Evolutionary conservation across 2,329 filamentous ascomycete species (phyloP), one percentile per base, ranked within the genome.

Genomic region (Tolypocladium tundrense): DNA sequence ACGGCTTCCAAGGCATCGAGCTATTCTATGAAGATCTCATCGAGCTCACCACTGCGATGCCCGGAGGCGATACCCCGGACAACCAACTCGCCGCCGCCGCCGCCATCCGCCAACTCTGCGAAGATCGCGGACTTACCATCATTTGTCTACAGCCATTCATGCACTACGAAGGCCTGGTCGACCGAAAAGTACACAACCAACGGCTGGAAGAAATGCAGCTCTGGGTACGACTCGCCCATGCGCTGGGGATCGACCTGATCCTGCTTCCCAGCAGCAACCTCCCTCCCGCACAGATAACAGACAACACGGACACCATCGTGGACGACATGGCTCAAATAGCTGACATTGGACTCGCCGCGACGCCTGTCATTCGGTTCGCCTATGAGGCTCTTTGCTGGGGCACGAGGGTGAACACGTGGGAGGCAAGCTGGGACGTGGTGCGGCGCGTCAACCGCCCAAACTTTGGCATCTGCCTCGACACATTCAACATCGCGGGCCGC

Each of bases 1-100:
- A 88, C 64, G 85, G 85, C 24, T 84, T 90, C 67, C 70, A 80
- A 59, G 88, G 87, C 55, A 82, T 93, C 62, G 89, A 93, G 69
- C 77, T 91, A 24, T 91, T 91, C 75, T 85, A 87, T 70, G 88
- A 93, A 68, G 89, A 93, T 68, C 79, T 93, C 4, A 75, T 83
- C 59, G 83, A 85, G 64, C 67, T 88, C 16, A 83, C 86, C 33
- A 64, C 62, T 64, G 69, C 76, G 1, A 68, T 79, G 1, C 67
- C 75, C 3, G 76, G 76, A 48, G 67, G 74, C 33, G 72, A 70
- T 3, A 62, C 67, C 14, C 57, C 61, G 14, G 64, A 72, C 16
- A 78, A 77, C 62, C 77, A 85, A 43, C 64, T 88, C 24, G 66
- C 74, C 7, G 87, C 87, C 1, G 86, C 88, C 33, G 68, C 71